Percentiles rank a stretch among this genome's conserved stretches.
Conservation (phyloP, 192 early-diverging fungal species). For the Backusella tuberculispora region DNA sequence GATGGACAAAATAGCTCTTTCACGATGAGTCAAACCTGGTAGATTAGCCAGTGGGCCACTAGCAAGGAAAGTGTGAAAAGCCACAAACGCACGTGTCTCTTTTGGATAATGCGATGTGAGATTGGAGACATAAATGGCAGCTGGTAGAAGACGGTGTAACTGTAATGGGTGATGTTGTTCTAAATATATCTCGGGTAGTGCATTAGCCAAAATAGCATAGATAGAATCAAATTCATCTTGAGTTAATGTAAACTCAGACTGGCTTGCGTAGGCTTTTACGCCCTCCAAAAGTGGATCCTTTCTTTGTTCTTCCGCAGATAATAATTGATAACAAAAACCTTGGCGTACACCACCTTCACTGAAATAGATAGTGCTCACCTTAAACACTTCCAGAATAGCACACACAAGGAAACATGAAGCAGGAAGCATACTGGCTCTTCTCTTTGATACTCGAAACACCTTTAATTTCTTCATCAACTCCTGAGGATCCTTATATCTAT, state of each 20-base stretch:
- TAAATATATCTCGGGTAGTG: conserved; percentile 37
- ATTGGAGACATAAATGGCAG: conserved; percentile 50
- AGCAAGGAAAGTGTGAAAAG: conserved; percentile 51
- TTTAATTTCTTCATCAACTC: conserved; percentile 33
- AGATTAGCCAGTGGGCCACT: conserved; percentile 55
- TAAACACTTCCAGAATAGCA: conserved; percentile 47
- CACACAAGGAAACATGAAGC: conserved; percentile 52
- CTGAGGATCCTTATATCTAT: conserved; percentile 36
- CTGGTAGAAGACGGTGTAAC: conserved; percentile 49
- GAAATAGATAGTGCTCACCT: conserved; percentile 48
- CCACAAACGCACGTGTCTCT: conserved; percentile 52
- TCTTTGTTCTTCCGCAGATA: conserved; percentile 41
- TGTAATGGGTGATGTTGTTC: conserved; percentile 27
- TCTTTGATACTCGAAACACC: conserved; percentile 54
- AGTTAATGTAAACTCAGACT: conserved; percentile 35
- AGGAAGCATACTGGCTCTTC: conserved; percentile 54
- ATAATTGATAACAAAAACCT: conserved; percentile 53
- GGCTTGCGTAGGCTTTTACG: conserved; percentile 41
- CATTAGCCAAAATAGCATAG: conserved; percentile 26
- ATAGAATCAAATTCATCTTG: conserved; percentile 38
- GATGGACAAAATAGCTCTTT: conserved; percentile 55
- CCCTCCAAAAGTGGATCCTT: conserved; percentile 53
- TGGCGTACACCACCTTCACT: conserved; percentile 63
- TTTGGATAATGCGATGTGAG: conserved; percentile 54
- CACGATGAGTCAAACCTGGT: conserved; percentile 52